A percentile compares a stretch with the other conserved stretches of the same genome.
Evolutionary conservation across 768 basidiomycete genomes (phyloP).

Genomic region (Kwoniella dejecticola): DNA sequence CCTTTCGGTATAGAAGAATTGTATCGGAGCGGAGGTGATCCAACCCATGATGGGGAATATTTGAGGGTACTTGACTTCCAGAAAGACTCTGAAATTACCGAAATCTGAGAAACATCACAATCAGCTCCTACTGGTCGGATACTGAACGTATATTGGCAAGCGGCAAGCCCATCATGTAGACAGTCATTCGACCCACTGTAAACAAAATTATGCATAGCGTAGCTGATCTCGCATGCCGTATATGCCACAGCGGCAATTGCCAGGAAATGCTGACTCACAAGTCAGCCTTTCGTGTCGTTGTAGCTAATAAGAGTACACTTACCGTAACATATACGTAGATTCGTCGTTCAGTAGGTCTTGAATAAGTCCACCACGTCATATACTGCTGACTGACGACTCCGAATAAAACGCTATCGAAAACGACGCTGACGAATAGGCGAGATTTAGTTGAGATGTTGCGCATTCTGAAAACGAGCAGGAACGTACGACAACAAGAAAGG

Average conservation of each 20-base stretch:
- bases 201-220: constrained; percentile 6
- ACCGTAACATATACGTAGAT: background rate
- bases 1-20: constrained; percentile 15
- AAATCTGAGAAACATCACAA: constrained; percentile 2
- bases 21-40: constrained; percentile 7
- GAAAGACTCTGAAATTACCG: constrained; percentile 1
- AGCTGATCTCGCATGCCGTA: constrained; percentile 1
- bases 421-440: background rate
- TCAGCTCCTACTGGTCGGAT: background rate
- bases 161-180: background rate
- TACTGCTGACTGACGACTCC: constrained; percentile 13
- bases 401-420: background rate
- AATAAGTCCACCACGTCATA: constrained; percentile 11
- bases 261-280: background rate
- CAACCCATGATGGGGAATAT: constrained; percentile 3
- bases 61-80: constrained; percentile 4
- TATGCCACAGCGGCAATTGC: constrained; percentile 1
- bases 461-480: background rate
- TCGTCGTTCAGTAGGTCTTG: background rate
- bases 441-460: background rate
- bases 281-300: background rate
- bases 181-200: constrained; percentile 16
- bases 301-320: background rate
- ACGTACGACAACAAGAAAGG: constrained; percentile 10
- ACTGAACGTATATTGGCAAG: background rate